Base-by-base conservation (phyloP, 345 rosid genomes). In the Sisymbrium irio region DNA sequence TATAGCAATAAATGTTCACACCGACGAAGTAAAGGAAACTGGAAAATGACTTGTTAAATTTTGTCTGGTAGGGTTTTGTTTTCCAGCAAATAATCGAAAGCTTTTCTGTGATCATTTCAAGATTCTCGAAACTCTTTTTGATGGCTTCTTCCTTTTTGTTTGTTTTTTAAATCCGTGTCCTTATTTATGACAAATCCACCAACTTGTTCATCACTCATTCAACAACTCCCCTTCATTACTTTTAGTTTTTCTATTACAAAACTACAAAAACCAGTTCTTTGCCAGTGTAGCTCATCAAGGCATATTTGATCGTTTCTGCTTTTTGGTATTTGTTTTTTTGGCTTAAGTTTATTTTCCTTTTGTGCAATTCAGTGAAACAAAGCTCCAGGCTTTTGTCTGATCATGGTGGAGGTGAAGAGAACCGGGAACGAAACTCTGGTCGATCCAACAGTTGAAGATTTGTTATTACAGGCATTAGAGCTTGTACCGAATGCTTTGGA, bases 201-300 rank as follows among this genome's bases (percentile, higher is more conserved):
- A 74, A 65, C 78, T 56, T 78, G 62, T 45, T 49, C 59, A 77
- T 86, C 78, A 87, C 87, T 78, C 77, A 77, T 83, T 83, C 85
- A 89, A 88, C 98, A 82, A 84, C 97, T 83, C 89, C 91, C 91
- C 87, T 84, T 86, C 87, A 51, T 84, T 82, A 78, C 39, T 14
- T 65, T 65, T 57, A 45, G 17, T 42, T 56, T 65, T 46, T 54
- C 37, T 14, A 65, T 74, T 65, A 66, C 50, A 46, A 30, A 58
- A 66, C 39, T 33, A n/a, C n/a, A 54, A 42, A 58, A 32, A 62
- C 68, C 70, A 44, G 63, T 68, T 60, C 45, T 53, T 78, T 28
- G 57, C 6, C 54, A 42, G 54, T 56, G 58, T 45, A 47, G 58
- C 77, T 77, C 42, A 59, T 79, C 82, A 70, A 65, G 68, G 54